Conservation (phyloP, 225 moss, liverwort and hornwort species). For the Pleurozium schreberi region DNA sequence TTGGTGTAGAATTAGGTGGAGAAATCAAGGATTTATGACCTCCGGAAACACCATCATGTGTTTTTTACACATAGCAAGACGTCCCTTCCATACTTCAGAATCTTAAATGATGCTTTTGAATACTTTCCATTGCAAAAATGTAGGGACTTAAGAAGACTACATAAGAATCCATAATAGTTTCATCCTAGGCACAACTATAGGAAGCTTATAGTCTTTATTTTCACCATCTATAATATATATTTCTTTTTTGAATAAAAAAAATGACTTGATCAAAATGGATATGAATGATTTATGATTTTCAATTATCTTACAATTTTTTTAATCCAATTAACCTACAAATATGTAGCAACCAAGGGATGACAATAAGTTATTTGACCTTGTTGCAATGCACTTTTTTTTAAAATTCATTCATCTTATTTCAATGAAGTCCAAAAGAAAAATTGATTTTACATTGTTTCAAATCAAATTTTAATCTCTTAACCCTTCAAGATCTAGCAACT, state of each 20-base stretch:
- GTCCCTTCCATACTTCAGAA: background rate
- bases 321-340: background rate
- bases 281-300: background rate
- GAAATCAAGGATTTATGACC: background rate
- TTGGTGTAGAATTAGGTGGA: background rate
- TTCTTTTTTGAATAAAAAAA: background rate
- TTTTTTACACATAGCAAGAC: background rate
- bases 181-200: background rate
- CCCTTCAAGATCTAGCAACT: too few relatives aligned
- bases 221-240: background rate
- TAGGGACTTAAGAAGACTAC: background rate
- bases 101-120: background rate
- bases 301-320: background rate
- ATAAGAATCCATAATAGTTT: background rate
- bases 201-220: background rate
- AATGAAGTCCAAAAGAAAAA: background rate
- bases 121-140: background rate
- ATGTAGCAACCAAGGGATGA: fast-evolving
- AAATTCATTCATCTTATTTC: background rate
- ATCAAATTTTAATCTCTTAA: background rate
- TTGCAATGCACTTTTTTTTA: background rate
- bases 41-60: background rate
- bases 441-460: background rate
- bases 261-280: background rate
- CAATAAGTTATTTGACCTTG: background rate